Base-by-base conservation (phyloP, 202 grass and related monocot genomes). In the Dendrocalamus latiflorus region DNA sequence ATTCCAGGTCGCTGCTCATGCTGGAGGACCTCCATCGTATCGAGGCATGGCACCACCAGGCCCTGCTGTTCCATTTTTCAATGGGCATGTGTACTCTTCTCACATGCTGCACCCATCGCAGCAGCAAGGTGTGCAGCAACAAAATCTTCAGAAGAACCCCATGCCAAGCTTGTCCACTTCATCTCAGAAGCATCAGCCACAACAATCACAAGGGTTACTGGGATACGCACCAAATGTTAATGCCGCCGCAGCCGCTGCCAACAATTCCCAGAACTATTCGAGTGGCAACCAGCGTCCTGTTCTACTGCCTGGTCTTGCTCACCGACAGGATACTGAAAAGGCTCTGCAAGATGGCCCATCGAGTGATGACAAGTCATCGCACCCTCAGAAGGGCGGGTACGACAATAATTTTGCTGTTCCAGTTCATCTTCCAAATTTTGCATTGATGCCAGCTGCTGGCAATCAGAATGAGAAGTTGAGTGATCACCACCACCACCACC, bases 71-170 rank as follows among this genome's bases (percentile, higher is more conserved):
- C 91, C 96, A 22, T 99, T 92, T 76, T 99, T 91, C 84, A 93
- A 90, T 56, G 91, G 89, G 17, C 89, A 81, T 69, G 84, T 99
- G 73, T 96, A 94, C 57, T 47, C 96, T 59, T 59, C 87, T 83
- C 96, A 93, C 68, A 99, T 99, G 93, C 30, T 93, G 64, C 93
- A 96, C 54, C 89, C 96, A 68, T 87, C 85, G 54, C 96, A 95
- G 47, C 93, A 88, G 74, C 94, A 93, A 78, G 84, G 78, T 43
- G 76, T 47, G 0, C 87, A 87, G 73, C 91, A 82, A 63, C 94
- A 92, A 87, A 86, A 39, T 70, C 86, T 73, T 75, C 93, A 91
- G 45, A 95, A 94, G 72, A 73, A 42, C 20, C 71, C 81, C 36
- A 78, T 83, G 68, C 84, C 89, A 14, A 96, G 71, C 76, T 57